Evolutionary conservation across 163 green algal species (phyloP).

Genomic region (Scenedesmus sp.): DNA sequence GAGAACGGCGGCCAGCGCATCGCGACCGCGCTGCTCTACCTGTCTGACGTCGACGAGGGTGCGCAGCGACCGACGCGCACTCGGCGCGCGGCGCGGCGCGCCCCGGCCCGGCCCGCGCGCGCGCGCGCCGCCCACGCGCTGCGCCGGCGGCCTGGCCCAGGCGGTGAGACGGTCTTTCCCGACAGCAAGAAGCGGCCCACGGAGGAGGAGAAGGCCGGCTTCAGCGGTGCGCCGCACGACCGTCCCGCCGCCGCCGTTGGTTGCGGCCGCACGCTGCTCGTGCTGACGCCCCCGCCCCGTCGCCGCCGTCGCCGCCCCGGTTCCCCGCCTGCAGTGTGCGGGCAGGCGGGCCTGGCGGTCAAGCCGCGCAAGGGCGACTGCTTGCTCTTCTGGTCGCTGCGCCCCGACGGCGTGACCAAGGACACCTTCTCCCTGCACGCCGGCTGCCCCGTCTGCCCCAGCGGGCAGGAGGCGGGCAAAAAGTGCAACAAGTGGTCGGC

Average conservation of each 20-base stretch:
- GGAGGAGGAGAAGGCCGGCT: background rate
- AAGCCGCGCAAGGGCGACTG: constrained; percentile 55
- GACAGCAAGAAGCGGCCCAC: constrained; percentile 6
- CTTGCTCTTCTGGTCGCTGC: constrained; percentile 83
- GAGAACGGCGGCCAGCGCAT: constrained; percentile 48
- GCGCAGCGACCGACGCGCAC: too few species aligned
- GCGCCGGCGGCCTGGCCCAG: too few species aligned
- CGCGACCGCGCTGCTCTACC: constrained; percentile 67
- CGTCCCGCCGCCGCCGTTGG: too few species aligned
- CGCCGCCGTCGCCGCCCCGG: too few species aligned
- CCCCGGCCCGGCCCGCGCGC: too few species aligned
- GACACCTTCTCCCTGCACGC: constrained; percentile 79
- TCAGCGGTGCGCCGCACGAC: constrained; percentile 41
- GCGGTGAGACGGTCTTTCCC: constrained; percentile 64
- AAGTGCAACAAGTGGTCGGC: constrained; percentile 51
- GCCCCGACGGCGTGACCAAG: constrained; percentile 61
- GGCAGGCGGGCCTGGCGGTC: constrained; percentile 9
- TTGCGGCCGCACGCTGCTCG: too few species aligned
- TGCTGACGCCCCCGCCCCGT: too few species aligned
- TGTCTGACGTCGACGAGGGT: constrained; percentile 57
- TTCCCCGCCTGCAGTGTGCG: constrained; percentile 35
- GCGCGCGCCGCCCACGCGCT: too few species aligned
- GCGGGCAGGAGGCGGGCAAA: background rate
- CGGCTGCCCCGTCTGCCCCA: constrained; percentile 70
- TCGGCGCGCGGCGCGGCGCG: too few species aligned